Conservation (phyloP, 2,329 filamentous ascomycete genomes). For the Fusarium longipes region DNA sequence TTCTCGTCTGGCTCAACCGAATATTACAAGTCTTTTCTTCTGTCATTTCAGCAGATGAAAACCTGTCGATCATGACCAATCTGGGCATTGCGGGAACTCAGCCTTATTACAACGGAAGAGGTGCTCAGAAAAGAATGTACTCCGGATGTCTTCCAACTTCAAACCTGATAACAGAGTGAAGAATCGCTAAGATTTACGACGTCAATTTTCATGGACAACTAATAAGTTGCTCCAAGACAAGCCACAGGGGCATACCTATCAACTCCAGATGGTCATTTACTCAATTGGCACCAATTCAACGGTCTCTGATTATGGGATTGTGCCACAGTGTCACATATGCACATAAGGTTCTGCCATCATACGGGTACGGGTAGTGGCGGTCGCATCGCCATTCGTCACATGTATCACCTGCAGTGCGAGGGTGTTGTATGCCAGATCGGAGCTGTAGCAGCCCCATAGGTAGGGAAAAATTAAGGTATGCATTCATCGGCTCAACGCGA, state of each 20-base stretch:
- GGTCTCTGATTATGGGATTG: not conserved
- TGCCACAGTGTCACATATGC: slow-evolving; percentile 17
- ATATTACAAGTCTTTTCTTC: slow-evolving; percentile 18
- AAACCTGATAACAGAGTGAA: slow-evolving; percentile 2
- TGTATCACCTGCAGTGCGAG: slow-evolving; percentile 15
- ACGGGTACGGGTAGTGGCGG: not conserved
- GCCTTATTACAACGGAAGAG: slow-evolving; percentile 31
- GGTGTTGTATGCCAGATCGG: slow-evolving; percentile 10
- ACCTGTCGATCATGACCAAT: slow-evolving; percentile 36
- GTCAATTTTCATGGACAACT: not conserved
- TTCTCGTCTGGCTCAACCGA: slow-evolving; percentile 16
- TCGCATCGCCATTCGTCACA: slow-evolving; percentile 20
- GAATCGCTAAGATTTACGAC: not conserved
- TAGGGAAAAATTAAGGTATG: slow-evolving; percentile 21
- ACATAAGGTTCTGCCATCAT: slow-evolving; percentile 5
- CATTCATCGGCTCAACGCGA: slow-evolving; percentile 31
- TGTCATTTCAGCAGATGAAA: slow-evolving; percentile 35
- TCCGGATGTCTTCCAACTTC: slow-evolving; percentile 3
- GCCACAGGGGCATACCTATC: slow-evolving; percentile 38
- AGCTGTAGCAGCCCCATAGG: slow-evolving; percentile 5
- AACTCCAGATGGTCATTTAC: slow-evolving; percentile 35
- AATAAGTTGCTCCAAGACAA: slow-evolving; percentile 1
- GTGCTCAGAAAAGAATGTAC: slow-evolving; percentile 2
- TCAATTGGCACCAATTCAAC: slow-evolving; percentile 34
- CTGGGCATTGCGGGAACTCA: slow-evolving; percentile 26